phyloP scores from a whole-genome alignment of 2,329 filamentous ascomycete genomes.

The Venturia nashicola region DNA sequence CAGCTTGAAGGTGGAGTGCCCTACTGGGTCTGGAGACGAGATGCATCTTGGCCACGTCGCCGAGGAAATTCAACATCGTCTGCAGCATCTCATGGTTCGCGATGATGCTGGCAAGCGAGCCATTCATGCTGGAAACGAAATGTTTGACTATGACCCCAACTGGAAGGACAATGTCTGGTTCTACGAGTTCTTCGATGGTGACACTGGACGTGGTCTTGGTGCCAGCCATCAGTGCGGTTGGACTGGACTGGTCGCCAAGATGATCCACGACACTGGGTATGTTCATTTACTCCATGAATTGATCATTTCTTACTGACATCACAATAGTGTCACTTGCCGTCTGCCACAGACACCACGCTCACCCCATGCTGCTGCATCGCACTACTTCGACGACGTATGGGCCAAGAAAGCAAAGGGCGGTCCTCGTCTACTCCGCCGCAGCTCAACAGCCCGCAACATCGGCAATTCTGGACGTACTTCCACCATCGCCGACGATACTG shows the following conservation, averaged over 20 bases:
- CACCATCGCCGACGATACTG: neutral
- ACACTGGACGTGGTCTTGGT: slow-evolving; percentile 76
- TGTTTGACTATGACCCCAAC: slow-evolving; percentile 79
- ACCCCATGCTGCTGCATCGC: slow-evolving; percentile 67
- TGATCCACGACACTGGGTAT: slow-evolving; percentile 97
- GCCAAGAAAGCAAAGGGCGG: slow-evolving; percentile 36
- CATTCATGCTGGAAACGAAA: slow-evolving; percentile 73
- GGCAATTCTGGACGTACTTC: slow-evolving; percentile 64
- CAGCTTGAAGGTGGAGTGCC: slow-evolving; percentile 80
- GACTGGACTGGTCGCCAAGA: slow-evolving; percentile 89
- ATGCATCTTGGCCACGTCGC: slow-evolving; percentile 95
- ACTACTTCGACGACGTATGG: slow-evolving; percentile 93
- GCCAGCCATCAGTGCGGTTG: slow-evolving; percentile 93
- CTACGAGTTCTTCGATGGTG: slow-evolving; percentile 94
- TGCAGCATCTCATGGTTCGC: slow-evolving; percentile 82
- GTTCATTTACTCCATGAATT: slow-evolving; percentile 20
- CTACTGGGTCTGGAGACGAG: slow-evolving; percentile 80
- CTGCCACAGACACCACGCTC: slow-evolving; percentile 88
- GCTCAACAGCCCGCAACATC: slow-evolving; percentile 73
- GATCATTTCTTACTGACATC: slow-evolving; percentile 26
- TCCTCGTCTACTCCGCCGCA: slow-evolving; percentile 53
- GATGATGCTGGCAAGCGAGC: slow-evolving; percentile 77
- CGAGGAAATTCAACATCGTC: slow-evolving; percentile 85
- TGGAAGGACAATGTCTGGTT: slow-evolving; percentile 96
- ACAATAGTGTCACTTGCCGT: slow-evolving; percentile 64